Percentiles rank a stretch among this genome's conserved stretches.
Evolutionary conservation across 2,329 filamentous ascomycete genomes (phyloP).

Genomic region (Cadophora gregata): DNA sequence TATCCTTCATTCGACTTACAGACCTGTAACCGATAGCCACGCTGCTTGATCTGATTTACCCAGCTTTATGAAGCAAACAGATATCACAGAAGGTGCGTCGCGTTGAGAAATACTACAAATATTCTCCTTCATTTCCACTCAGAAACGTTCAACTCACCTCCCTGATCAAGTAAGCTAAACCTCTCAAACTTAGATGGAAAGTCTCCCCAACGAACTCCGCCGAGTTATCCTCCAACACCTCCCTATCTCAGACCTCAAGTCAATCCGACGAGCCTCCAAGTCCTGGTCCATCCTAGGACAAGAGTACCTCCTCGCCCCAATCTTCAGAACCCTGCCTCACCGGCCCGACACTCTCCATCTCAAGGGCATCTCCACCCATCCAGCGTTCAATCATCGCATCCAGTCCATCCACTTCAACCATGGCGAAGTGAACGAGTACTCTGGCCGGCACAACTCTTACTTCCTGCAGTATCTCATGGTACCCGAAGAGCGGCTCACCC

Average conservation of each 20-base stretch:
- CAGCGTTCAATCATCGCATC: constrained; percentile 33
- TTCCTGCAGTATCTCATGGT: constrained; percentile 40
- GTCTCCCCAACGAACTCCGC: constrained; percentile 37
- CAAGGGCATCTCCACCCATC: constrained; percentile 33
- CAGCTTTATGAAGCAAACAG: neutral
- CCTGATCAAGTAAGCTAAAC: neutral
- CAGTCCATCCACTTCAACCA: constrained; percentile 37
- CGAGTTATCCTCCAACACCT: constrained; percentile 31
- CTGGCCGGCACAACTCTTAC: constrained; percentile 42
- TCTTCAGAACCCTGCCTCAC: constrained; percentile 34
- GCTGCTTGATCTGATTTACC: neutral
- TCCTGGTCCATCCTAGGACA: constrained; percentile 36
- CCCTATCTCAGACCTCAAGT: constrained; percentile 30
- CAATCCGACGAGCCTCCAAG: constrained; percentile 34
- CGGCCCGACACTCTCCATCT: constrained; percentile 37
- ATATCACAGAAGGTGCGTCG: neutral
- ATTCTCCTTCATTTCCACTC: neutral
- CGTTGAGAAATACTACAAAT: neutral
- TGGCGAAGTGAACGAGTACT: constrained; percentile 42
- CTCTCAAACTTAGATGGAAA: constrained; percentile 29
- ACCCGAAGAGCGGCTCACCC: constrained; percentile 37
- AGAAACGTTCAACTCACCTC: neutral
- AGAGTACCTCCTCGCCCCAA: constrained; percentile 36
- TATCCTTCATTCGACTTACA: no score
- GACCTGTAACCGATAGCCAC: no score